These are phyloP conservation scores for Salinomyces thailandicus DNA, from an alignment of 2,329 filamentous ascomycete genomes.

Conservation along the genomic window DNA sequence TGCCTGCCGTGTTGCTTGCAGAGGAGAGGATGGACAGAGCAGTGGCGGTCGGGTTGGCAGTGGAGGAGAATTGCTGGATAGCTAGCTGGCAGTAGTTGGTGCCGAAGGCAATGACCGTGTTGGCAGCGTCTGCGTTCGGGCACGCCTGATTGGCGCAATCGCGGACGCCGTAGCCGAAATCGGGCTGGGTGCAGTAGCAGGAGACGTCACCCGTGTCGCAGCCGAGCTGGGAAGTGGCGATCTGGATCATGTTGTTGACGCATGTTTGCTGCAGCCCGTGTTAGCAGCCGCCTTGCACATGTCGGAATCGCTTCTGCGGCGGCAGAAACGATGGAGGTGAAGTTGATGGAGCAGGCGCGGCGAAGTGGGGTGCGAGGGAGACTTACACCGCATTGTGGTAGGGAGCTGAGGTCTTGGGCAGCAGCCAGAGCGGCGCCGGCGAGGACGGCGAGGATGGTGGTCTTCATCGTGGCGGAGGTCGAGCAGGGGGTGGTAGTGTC, in stretches of 20 bases:
- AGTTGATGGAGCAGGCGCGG: background rate
- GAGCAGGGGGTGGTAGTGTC: conserved; percentile 4
- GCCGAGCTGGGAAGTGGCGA: conserved; percentile 20
- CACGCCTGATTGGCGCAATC: conserved; percentile 30
- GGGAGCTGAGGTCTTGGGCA: conserved; percentile 22
- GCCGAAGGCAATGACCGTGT: conserved; percentile 25
- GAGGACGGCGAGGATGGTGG: conserved; percentile 20
- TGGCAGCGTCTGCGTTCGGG: conserved; percentile 13
- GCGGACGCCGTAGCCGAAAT: conserved; percentile 30
- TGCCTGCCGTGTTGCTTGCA: no score
- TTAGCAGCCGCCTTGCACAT: conserved; percentile 2
- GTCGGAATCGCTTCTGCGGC: background rate
- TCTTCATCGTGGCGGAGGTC: conserved; percentile 25
- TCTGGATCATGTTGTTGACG: conserved; percentile 27
- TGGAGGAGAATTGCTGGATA: conserved; percentile 11
- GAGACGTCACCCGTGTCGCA: conserved; percentile 23
- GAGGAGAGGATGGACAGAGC: conserved; percentile 15
- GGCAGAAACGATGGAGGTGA: background rate
- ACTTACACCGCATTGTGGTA: conserved; percentile 29
- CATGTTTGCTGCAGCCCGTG: conserved; percentile 23
- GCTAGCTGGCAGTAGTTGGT: conserved; percentile 22
- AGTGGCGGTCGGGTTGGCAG: background rate
- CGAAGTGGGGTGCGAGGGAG: background rate
- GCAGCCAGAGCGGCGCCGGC: conserved; percentile 24
- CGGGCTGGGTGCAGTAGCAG: conserved; percentile 27